A percentile compares a stretch with the other conserved stretches of the same genome.
Evolutionary conservation across 495 filamentous ascomycete species (phyloP).

Genomic region (Bacidia rubella): DNA sequence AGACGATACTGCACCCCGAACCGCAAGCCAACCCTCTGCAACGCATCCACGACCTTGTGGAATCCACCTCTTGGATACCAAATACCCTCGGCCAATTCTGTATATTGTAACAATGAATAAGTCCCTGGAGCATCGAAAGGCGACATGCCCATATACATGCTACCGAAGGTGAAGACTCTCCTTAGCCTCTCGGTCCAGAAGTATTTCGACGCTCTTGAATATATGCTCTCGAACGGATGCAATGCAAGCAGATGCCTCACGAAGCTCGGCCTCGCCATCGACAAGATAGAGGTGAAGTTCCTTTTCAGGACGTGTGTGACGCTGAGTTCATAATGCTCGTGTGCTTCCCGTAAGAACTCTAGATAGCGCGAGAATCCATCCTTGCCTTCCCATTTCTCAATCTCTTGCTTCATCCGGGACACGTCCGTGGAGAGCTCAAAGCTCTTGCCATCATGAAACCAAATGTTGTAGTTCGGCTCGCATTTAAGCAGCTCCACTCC

Average conservation of each 20-base stretch:
- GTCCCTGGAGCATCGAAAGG: constrained; percentile 61
- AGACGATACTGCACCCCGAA: constrained; percentile 46
- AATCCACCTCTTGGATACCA: constrained; percentile 63
- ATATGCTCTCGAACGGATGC: constrained; percentile 55
- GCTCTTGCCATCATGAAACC: constrained; percentile 47
- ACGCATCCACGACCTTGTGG: constrained; percentile 41
- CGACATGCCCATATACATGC: constrained; percentile 68
- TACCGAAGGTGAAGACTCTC: constrained; percentile 56
- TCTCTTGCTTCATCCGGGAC: constrained; percentile 48
- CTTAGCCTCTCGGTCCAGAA: constrained; percentile 53
- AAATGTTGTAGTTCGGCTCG: constrained; percentile 56
- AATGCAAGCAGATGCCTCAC: constrained; percentile 37
- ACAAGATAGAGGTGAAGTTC: constrained; percentile 44
- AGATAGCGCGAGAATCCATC: constrained; percentile 52
- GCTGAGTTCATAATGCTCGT: constrained; percentile 50
- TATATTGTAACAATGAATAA: constrained; percentile 59
- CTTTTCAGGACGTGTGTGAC: constrained; percentile 44
- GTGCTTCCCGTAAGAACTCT: constrained; percentile 45
- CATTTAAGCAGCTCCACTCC: constrained; percentile 50
- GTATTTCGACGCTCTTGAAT: constrained; percentile 41
- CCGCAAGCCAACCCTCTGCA: constrained; percentile 41
- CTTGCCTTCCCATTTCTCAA: constrained; percentile 51
- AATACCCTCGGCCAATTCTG: constrained; percentile 57
- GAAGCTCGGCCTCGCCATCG: constrained; percentile 39
- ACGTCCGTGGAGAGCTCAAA: constrained; percentile 48